These are phyloP conservation scores for Kappamyces sp. DNA, from an alignment of 192 early-diverging fungal species.

Conservation along the genomic window DNA sequence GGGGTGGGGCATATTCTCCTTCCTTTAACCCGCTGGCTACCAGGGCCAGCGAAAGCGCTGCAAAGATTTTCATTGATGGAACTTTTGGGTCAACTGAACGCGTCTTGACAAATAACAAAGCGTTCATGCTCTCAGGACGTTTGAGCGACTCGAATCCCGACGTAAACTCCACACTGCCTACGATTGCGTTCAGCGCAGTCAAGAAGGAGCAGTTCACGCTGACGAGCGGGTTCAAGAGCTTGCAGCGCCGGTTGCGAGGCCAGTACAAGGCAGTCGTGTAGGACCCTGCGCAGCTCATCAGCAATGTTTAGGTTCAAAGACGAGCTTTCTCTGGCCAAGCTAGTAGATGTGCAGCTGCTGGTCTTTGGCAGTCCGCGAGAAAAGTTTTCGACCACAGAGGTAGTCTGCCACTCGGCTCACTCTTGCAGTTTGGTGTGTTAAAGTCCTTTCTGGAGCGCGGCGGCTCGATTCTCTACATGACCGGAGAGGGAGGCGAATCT, in stretches of 20 bases:
- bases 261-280: constrained; percentile 48
- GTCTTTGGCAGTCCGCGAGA: constrained; percentile 56
- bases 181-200: constrained; percentile 46
- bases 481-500: constrained; percentile 58
- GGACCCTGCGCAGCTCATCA: constrained; percentile 10
- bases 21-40: too few species aligned
- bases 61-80: too few species aligned
- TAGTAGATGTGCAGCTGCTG: constrained; percentile 43
- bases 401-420: constrained; percentile 11
- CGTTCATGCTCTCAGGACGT: too few species aligned
- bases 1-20: too few species aligned
- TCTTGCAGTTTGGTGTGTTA: constrained; percentile 45
- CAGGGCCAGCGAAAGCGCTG: too few species aligned
- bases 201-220: constrained; percentile 53
- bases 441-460: constrained; percentile 54
- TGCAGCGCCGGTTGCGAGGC: constrained; percentile 41
- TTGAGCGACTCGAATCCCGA: background rate
- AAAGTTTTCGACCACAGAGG: constrained; percentile 57
- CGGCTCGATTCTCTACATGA: constrained; percentile 56
- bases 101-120: too few species aligned
- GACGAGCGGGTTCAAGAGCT: constrained; percentile 44
- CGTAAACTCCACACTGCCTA: constrained; percentile 19
- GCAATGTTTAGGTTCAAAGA: constrained; percentile 44
- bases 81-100: too few species aligned
- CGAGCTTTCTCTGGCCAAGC: constrained; percentile 44